These are phyloP conservation scores for Citropsis articulata DNA, from an alignment of 345 rosid species.

Conservation along the genomic window DNA sequence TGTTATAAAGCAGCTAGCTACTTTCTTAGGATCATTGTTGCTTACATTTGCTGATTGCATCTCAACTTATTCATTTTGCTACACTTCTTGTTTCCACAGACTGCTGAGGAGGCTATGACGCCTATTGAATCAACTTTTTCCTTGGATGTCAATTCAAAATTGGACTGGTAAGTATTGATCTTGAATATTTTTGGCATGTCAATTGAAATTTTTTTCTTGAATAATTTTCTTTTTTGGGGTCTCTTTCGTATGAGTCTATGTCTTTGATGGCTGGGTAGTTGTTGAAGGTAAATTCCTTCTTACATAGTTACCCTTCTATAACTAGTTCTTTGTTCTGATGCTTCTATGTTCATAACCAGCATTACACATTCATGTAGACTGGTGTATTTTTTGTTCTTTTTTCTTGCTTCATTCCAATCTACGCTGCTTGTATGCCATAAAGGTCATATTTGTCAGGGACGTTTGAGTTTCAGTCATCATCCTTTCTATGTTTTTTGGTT, in stretches of 20 bases:
- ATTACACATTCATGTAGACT: not conserved
- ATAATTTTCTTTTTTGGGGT: not conserved
- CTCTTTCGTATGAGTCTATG: not conserved
- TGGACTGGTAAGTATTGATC: slow-evolving; percentile 72
- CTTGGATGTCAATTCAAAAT: slow-evolving; percentile 90
- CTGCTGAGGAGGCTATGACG: slow-evolving; percentile 99
- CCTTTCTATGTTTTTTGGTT: not conserved
- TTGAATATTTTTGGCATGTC: not conserved
- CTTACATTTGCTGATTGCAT: not conserved
- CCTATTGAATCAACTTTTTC: slow-evolving; percentile 98
- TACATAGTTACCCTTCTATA: not conserved
- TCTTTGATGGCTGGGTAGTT: not conserved
- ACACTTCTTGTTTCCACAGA: slow-evolving; percentile 43
- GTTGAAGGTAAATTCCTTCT: not conserved
- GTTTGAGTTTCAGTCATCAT: slow-evolving; percentile 5
- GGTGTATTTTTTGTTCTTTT: not conserved
- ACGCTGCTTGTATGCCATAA: not conserved
- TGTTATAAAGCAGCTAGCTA: not conserved
- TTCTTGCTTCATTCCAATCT: not conserved
- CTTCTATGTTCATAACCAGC: not conserved
- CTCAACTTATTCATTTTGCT: slow-evolving; percentile 3
- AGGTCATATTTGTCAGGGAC: not conserved
- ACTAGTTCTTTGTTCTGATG: not conserved
- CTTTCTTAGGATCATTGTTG: not conserved
- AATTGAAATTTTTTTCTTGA: not conserved